phyloP scores from a whole-genome alignment of 768 basidiomycete genomes.

The Favolaschia claudopus region DNA sequence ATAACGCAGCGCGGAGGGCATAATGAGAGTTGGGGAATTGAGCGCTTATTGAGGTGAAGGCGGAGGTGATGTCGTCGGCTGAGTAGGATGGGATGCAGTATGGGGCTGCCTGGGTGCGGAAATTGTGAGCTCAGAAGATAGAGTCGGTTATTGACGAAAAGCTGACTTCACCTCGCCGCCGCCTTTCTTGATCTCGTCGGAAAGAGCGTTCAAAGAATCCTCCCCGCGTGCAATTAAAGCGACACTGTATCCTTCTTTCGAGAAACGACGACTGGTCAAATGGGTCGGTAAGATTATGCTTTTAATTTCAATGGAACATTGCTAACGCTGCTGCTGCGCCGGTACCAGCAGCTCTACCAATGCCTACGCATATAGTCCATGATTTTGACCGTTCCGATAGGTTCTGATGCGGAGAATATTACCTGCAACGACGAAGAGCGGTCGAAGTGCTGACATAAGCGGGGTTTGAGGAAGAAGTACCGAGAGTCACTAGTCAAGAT shows the following conservation, averaged over 20 bases:
- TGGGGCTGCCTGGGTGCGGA: slow-evolving; percentile 65
- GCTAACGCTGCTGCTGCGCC: slow-evolving; percentile 66
- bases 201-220: slow-evolving; percentile 56
- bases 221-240: slow-evolving; percentile 69
- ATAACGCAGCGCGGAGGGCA: slow-evolving; percentile 66
- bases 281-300: slow-evolving; percentile 8
- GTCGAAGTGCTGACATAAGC: slow-evolving; percentile 13
- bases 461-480: no score
- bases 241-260: slow-evolving; percentile 69
- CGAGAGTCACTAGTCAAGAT: no score
- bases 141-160: neutral
- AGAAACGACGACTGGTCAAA: slow-evolving; percentile 57
- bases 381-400: neutral
- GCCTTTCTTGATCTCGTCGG: slow-evolving; percentile 59
- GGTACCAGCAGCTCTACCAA: slow-evolving; percentile 59
- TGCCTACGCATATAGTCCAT: slow-evolving; percentile 36
- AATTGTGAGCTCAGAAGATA: no score
- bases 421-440: slow-evolving; percentile 21
- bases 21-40: slow-evolving; percentile 56
- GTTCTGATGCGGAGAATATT: neutral
- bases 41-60: slow-evolving; percentile 54
- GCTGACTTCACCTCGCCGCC: slow-evolving; percentile 61
- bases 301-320: neutral
- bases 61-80: slow-evolving; percentile 56
- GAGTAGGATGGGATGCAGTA: slow-evolving; percentile 62